A percentile compares a stretch with the other conserved stretches of the same genome.
Evolutionary conservation across 768 basidiomycete genomes (phyloP).

Genomic region (Auriscalpium microsporum): DNA sequence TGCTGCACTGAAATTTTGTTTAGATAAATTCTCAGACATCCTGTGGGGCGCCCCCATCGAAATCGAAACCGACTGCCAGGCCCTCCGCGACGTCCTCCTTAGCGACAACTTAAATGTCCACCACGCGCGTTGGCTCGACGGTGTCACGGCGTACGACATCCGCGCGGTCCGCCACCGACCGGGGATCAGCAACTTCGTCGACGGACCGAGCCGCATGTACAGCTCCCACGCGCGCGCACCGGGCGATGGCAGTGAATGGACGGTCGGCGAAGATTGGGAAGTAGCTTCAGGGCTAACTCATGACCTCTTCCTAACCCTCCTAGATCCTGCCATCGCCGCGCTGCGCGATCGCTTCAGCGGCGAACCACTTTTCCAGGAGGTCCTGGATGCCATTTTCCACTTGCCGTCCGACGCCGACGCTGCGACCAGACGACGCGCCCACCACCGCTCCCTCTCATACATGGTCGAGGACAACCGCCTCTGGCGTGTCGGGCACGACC

Average conservation of each 20-base stretch:
- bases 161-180: constrained; percentile 16
- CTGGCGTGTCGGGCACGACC: constrained; percentile 17
- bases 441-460: background rate
- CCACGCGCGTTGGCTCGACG: constrained; percentile 29
- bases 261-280: constrained; percentile 23
- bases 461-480: constrained; percentile 11
- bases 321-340: background rate
- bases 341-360: background rate
- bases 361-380: constrained; percentile 7
- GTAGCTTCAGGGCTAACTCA: constrained; percentile 8
- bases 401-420: background rate
- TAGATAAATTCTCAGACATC: constrained; percentile 15
- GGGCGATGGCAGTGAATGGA: constrained; percentile 17
- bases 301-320: constrained; percentile 4
- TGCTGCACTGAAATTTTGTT: constrained; percentile 26
- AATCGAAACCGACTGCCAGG: constrained; percentile 30
- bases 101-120: constrained; percentile 22
- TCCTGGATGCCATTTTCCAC: constrained; percentile 2
- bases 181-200: constrained; percentile 18
- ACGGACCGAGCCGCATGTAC: constrained; percentile 19
- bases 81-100: constrained; percentile 23
- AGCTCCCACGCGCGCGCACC: background rate
- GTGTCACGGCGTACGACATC: constrained; percentile 22
- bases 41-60: constrained; percentile 22
- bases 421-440: background rate